phyloP scores from a whole-genome alignment of 2,329 filamentous ascomycete species.

The Dactylella cylindrospora region DNA sequence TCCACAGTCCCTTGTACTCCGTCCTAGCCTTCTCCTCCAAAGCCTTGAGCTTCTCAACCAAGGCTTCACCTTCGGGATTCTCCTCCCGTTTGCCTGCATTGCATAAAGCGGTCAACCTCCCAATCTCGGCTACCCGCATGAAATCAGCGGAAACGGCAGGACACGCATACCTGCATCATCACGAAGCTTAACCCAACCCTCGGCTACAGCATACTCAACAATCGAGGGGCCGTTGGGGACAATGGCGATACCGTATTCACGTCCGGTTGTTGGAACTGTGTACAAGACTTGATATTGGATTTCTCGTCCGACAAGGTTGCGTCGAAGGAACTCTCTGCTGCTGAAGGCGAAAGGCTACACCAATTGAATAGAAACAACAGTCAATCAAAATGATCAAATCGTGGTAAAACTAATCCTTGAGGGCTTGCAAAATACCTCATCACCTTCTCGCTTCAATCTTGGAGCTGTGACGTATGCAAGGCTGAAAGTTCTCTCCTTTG shows the following conservation, averaged over 20 bases:
- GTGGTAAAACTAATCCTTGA: constrained; percentile 9
- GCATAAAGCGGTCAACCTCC: constrained; percentile 10
- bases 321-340: constrained; percentile 88
- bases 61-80: constrained; percentile 70
- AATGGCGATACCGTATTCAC: constrained; percentile 82
- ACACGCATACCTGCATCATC: constrained; percentile 71
- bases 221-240: constrained; percentile 74
- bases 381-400: constrained; percentile 10
- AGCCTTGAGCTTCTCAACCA: constrained; percentile 74
- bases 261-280: constrained; percentile 77
- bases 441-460: constrained; percentile 80
- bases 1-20: constrained; percentile 81
- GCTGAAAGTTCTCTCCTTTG: constrained; percentile 59
- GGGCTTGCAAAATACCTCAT: constrained; percentile 62
- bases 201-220: constrained; percentile 79
- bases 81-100: constrained; percentile 62
- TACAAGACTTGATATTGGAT: constrained; percentile 85
- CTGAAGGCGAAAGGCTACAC: constrained; percentile 78
- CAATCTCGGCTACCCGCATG: background rate
- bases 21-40: constrained; percentile 76
- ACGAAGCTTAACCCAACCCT: constrained; percentile 88
- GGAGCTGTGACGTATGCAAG: constrained; percentile 91
- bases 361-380: constrained; percentile 6
- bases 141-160: background rate
- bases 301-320: constrained; percentile 78